phyloP scores from a whole-genome alignment of 805 yeast genomes.

The Wickerhamiella galacta region DNA sequence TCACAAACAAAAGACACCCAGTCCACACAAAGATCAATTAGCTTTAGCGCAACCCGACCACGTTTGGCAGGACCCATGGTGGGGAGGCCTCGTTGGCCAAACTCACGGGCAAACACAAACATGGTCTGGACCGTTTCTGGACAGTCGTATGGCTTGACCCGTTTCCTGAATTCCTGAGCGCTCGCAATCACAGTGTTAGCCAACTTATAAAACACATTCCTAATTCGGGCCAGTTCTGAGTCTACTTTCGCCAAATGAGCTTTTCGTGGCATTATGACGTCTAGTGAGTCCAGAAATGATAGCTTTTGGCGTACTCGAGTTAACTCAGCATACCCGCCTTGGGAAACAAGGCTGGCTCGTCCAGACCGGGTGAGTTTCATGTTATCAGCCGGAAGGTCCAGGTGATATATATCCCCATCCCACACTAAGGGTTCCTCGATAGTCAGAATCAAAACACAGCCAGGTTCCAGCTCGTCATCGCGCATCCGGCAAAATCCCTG shows the following conservation, averaged over 20 bases:
- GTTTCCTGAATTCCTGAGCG: conserved; percentile 34
- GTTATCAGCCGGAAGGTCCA: conserved; percentile 23
- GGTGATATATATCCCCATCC: conserved; percentile 63
- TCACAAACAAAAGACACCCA: conserved; percentile 91
- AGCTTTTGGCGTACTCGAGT: conserved; percentile 23
- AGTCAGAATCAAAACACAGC: conserved; percentile 56
- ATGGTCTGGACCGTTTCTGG: conserved; percentile 64
- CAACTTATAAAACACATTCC: conserved; percentile 50
- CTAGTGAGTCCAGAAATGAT: conserved; percentile 6
- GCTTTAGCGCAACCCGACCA: conserved; percentile 48
- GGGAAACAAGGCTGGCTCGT: conserved; percentile 47
- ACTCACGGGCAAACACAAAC: conserved; percentile 65
- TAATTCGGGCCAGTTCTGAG: conserved; percentile 47
- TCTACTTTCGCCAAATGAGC: conserved; percentile 63
- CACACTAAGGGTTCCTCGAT: conserved; percentile 77
- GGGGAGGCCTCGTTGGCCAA: conserved; percentile 54
- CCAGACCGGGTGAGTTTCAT: conserved; percentile 42
- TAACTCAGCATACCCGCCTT: conserved; percentile 46
- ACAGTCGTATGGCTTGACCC: conserved; percentile 43
- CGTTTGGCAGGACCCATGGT: conserved; percentile 48
- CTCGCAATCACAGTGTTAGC: conserved; percentile 48
- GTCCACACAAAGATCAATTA: conserved; percentile 62
- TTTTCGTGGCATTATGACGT: conserved; percentile 19
- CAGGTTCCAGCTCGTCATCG: conserved; percentile 19
- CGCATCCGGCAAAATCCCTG: conserved; percentile 21